Evolutionary conservation across 441 rosid species (phyloP).

Genomic region (Populus hybrid): DNA sequence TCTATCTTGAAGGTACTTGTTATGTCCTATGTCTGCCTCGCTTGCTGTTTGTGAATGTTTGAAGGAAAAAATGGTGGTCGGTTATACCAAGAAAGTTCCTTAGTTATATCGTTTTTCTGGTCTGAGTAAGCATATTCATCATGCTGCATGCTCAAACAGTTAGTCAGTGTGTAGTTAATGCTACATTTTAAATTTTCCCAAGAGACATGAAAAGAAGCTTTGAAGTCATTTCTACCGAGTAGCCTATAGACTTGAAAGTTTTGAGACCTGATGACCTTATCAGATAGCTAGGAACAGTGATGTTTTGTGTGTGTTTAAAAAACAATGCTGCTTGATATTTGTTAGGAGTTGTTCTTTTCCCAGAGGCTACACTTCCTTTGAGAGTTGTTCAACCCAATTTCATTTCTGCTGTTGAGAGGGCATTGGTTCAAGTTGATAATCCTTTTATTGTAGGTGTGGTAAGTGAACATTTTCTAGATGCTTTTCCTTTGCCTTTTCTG

Average conservation of each 20-base stretch:
- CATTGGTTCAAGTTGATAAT: conserved; percentile 62
- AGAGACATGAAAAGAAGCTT: not conserved
- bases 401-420: conserved; percentile 81
- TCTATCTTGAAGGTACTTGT: conserved; percentile 79
- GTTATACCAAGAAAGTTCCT: not conserved
- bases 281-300: not conserved
- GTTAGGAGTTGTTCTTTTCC: conserved; percentile 91
- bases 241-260: not conserved
- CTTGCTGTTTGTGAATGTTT: not conserved
- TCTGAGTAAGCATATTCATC: not conserved
- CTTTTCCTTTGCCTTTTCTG: not conserved
- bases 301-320: not conserved
- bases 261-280: not conserved
- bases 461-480: conserved; percentile 27
- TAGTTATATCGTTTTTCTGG: not conserved
- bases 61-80: not conserved
- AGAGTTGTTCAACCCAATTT: conserved; percentile 70
- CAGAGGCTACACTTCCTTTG: conserved; percentile 88
- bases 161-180: not conserved
- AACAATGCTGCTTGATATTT: conserved; percentile 20
- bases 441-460: conserved; percentile 91
- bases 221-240: not conserved
- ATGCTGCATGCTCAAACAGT: not conserved
- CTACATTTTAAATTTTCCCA: not conserved
- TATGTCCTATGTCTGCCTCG: not conserved